Evolutionary conservation across 768 basidiomycete species (phyloP).

Genomic region (Boletus subcaerulescens): DNA sequence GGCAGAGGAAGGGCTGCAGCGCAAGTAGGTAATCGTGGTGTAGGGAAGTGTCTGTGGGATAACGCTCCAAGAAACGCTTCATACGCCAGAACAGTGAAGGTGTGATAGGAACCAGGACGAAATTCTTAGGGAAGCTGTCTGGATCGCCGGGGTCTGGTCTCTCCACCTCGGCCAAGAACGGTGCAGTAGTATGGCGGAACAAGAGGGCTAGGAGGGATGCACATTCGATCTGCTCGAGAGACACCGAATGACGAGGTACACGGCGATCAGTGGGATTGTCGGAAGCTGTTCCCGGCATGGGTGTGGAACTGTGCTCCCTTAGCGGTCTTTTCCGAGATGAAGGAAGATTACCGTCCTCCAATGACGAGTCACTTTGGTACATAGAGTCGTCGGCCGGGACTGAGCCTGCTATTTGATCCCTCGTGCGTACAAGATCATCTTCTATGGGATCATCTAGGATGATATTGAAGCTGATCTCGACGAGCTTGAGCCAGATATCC

Average conservation of each 20-base stretch:
- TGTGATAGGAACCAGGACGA: conserved; percentile 18
- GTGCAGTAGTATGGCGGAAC: conserved; percentile 56
- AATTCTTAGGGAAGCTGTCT: conserved; percentile 33
- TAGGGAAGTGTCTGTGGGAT: conserved; percentile 72
- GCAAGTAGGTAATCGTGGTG: conserved; percentile 72
- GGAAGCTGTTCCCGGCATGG: conserved; percentile 11
- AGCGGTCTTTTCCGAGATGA: conserved; percentile 30
- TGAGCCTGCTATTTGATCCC: conserved; percentile 21
- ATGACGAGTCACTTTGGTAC: conserved; percentile 34
- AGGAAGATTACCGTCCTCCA: conserved; percentile 32
- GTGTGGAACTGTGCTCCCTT: conserved; percentile 22
- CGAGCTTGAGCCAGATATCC: conserved; percentile 62
- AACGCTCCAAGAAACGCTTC: conserved; percentile 58
- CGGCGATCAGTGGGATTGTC: conserved; percentile 23
- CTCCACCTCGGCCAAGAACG: conserved; percentile 45
- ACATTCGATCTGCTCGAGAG: conserved; percentile 68
- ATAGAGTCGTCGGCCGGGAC: conserved; percentile 23
- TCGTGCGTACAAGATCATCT: conserved; percentile 25
- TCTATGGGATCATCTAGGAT: conserved; percentile 60
- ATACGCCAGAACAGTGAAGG: conserved; percentile 58
- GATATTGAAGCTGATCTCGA: conserved; percentile 74
- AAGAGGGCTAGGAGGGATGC: conserved; percentile 60
- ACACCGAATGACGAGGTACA: conserved; percentile 33
- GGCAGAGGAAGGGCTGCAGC: conserved; percentile 65
- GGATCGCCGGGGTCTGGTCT: conserved; percentile 21